Evolutionary conservation across 2,329 filamentous ascomycete genomes (phyloP).

Genomic region (Ambrosiella cleistominuta): DNA sequence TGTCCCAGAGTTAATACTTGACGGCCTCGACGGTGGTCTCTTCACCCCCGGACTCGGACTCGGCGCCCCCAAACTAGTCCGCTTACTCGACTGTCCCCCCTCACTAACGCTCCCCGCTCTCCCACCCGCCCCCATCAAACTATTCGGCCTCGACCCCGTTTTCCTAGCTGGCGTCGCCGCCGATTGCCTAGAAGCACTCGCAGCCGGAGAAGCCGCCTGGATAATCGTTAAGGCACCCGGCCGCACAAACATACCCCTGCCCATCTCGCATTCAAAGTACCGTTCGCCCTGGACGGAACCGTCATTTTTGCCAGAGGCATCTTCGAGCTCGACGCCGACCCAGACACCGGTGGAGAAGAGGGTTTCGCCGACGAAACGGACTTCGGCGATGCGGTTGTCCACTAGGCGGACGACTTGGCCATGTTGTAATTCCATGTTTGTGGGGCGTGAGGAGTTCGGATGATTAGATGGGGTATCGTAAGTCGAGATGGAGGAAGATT

Average conservation of each 20-base stretch:
- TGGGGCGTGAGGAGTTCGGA: neutral
- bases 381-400: slow-evolving; percentile 56
- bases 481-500: neutral
- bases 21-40: slow-evolving; percentile 23
- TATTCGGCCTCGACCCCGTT: slow-evolving; percentile 30
- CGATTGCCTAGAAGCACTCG: slow-evolving; percentile 15
- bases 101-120: slow-evolving; percentile 17
- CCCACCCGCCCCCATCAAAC: slow-evolving; percentile 21
- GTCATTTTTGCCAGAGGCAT: slow-evolving; percentile 78
- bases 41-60: slow-evolving; percentile 55
- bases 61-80: slow-evolving; percentile 52
- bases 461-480: neutral
- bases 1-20: slow-evolving; percentile 27
- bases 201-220: slow-evolving; percentile 28
- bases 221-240: slow-evolving; percentile 48
- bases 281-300: slow-evolving; percentile 72
- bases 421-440: slow-evolving; percentile 15
- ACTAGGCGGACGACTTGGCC: slow-evolving; percentile 61
- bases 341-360: slow-evolving; percentile 65
- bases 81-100: neutral
- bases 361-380: slow-evolving; percentile 69
- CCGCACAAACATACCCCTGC: slow-evolving; percentile 67
- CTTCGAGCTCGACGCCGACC: slow-evolving; percentile 77
- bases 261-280: slow-evolving; percentile 75
- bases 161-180: slow-evolving; percentile 20